phyloP scores from a whole-genome alignment of 805 yeast genomes.

The Zygotorulaspora florentina region DNA sequence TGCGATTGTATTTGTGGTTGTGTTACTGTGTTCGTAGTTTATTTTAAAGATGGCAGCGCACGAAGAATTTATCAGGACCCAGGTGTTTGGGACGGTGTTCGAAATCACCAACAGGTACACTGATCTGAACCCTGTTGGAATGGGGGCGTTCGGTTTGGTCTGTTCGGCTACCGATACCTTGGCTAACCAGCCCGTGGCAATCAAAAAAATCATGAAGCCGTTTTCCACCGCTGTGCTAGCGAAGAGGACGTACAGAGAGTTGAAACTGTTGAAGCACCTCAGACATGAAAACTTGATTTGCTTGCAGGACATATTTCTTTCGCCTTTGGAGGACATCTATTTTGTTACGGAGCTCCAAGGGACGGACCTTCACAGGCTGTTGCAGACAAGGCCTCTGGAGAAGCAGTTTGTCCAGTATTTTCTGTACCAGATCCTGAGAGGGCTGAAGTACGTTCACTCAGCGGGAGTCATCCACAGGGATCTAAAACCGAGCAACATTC shows the following conservation, averaged over 20 bases:
- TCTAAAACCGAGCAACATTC: conserved; percentile 77
- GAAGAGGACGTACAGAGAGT: conserved; percentile 92
- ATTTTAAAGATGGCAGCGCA: conserved; percentile 31
- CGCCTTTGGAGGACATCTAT: conserved; percentile 92
- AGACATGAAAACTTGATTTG: conserved; percentile 93
- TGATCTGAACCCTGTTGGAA: conserved; percentile 94
- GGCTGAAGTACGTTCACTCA: conserved; percentile 83
- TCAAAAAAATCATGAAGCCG: conserved; percentile 96
- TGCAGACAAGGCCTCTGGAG: conserved; percentile 90
- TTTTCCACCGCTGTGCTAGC: conserved; percentile 92
- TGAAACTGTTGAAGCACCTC: conserved; percentile 86
- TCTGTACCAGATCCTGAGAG: conserved; percentile 87
- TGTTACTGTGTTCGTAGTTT: too few relatives aligned
- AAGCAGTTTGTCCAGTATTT: conserved; percentile 96
- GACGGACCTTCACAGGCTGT: conserved; percentile 86
- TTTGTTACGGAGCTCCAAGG: conserved; percentile 97
- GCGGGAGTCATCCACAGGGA: conserved; percentile 92
- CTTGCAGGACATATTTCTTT: conserved; percentile 85
- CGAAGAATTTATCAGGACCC: conserved; percentile 59
- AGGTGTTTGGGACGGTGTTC: conserved; percentile 91
- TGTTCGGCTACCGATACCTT: conserved; percentile 93
- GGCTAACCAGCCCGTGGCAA: conserved; percentile 91
- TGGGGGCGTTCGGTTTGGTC: conserved; percentile 99
- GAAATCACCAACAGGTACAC: conserved; percentile 87
- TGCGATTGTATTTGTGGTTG: too few relatives aligned